phyloP scores from a whole-genome alignment of 164 flowering plant genomes.

The Santalum album region DNA sequence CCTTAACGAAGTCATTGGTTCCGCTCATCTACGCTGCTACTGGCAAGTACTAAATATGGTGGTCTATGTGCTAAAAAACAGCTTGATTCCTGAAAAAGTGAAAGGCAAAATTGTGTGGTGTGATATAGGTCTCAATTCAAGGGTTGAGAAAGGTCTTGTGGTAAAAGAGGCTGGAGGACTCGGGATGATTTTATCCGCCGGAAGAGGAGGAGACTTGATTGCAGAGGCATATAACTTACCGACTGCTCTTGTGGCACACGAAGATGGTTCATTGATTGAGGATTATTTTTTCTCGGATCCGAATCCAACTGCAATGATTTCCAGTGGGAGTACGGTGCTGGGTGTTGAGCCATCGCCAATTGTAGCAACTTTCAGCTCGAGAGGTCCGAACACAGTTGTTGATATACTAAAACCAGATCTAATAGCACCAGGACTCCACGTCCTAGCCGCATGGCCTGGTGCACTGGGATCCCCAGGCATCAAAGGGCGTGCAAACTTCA shows the following conservation, averaged over 20 bases:
- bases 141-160: conserved; percentile 1
- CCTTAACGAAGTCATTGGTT: neutral
- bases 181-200: conserved; percentile 1
- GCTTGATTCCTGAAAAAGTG: neutral
- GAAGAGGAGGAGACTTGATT: conserved; percentile 10
- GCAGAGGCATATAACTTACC: conserved; percentile 21
- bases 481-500: conserved; percentile 4
- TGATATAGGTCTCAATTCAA: neutral
- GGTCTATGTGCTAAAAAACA: neutral
- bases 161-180: neutral
- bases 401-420: conserved; percentile 22
- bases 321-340: conserved; percentile 13
- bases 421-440: conserved; percentile 21
- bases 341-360: conserved; percentile 16
- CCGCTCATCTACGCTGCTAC: neutral
- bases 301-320: conserved; percentile 13
- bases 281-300: conserved; percentile 6
- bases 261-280: conserved; percentile 6
- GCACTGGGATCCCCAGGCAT: conserved; percentile 5
- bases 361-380: conserved; percentile 13
- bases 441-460: conserved; percentile 21
- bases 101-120: neutral
- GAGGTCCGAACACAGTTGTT: conserved; percentile 14
- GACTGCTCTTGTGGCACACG: conserved; percentile 5
- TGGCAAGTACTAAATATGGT: neutral